Conservation (phyloP, 2,329 filamentous ascomycete genomes). For the Curvularia eragrostidis region DNA sequence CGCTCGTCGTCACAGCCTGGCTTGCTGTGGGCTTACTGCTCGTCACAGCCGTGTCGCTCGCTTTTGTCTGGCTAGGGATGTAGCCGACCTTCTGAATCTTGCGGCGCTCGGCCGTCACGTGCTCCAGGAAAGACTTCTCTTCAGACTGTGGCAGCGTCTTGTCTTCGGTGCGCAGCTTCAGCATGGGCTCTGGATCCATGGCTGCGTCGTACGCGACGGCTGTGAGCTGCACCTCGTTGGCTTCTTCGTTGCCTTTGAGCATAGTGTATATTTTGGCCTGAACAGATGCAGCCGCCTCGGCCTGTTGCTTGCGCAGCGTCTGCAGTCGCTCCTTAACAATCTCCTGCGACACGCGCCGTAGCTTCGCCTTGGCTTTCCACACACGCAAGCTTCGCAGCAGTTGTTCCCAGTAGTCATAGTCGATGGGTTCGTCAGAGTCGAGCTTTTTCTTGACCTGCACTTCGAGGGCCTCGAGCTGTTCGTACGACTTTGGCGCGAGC, state of each 20-base stretch:
- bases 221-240: conserved; percentile 9
- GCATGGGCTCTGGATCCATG: conserved; percentile 70
- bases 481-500: conserved; percentile 80
- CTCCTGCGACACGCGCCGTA: conserved; percentile 77
- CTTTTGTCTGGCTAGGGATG: conserved; percentile 64
- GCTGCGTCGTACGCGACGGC: conserved; percentile 45
- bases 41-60: conserved; percentile 34
- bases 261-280: conserved; percentile 61
- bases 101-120: conserved; percentile 64
- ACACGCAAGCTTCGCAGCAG: conserved; percentile 82
- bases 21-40: conserved; percentile 45
- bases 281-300: conserved; percentile 67
- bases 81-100: conserved; percentile 70
- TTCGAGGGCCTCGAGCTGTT: conserved; percentile 86
- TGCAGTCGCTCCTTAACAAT: conserved; percentile 74
- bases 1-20: conserved; percentile 59
- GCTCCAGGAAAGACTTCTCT: conserved; percentile 64
- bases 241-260: conserved; percentile 27
- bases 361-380: conserved; percentile 89
- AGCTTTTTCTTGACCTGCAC: conserved; percentile 86
- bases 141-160: conserved; percentile 65
- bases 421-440: conserved; percentile 86
- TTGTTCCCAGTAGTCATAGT: conserved; percentile 98
- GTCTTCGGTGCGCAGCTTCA: conserved; percentile 70
- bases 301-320: conserved; percentile 70